Percentiles rank a stretch among this genome's conserved stretches.
phyloP scores from a whole-genome alignment of 176 grass and related monocot genomes.

The Poa pratensis region DNA sequence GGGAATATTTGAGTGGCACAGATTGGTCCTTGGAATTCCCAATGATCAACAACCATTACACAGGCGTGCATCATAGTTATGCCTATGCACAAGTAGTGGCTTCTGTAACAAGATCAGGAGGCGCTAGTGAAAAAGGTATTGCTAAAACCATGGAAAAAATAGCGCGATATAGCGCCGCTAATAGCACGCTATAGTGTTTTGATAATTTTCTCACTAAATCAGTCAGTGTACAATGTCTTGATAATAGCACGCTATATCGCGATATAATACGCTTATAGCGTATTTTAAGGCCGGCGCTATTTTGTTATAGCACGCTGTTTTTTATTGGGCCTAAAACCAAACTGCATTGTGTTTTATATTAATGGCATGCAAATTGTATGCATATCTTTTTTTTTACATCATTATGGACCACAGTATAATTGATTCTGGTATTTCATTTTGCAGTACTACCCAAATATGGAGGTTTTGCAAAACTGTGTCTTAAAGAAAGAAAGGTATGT shows the following conservation, averaged over 20 bases:
- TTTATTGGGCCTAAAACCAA: slow-evolving; percentile 15
- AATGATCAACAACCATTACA: slow-evolving; percentile 47
- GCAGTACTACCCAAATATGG: slow-evolving; percentile 54
- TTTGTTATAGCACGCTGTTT: too few relatives aligned
- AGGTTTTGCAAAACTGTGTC: slow-evolving; percentile 51
- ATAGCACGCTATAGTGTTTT: too few relatives aligned
- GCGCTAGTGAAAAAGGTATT: background rate
- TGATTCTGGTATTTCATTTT: slow-evolving; percentile 15
- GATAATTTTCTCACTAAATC: too few relatives aligned
- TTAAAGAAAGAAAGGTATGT: slow-evolving; percentile 50
- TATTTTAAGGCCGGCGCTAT: too few relatives aligned
- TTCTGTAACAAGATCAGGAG: slow-evolving; percentile 35
- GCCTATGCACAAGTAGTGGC: slow-evolving; percentile 53
- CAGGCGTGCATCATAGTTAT: slow-evolving; percentile 45
- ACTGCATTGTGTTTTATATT: background rate
- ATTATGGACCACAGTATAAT: background rate
- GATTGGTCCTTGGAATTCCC: slow-evolving; percentile 53
- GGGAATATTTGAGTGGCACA: slow-evolving; percentile 45
- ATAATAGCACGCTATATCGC: too few relatives aligned
- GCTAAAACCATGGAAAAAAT: too few relatives aligned
- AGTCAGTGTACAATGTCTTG: too few relatives aligned
- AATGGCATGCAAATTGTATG: background rate
- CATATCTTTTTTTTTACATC: background rate
- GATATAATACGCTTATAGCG: too few relatives aligned
- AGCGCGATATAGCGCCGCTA: too few relatives aligned